phyloP scores from a whole-genome alignment of 1,284 basidiomycete species.

The Pterulicium gracile region DNA sequence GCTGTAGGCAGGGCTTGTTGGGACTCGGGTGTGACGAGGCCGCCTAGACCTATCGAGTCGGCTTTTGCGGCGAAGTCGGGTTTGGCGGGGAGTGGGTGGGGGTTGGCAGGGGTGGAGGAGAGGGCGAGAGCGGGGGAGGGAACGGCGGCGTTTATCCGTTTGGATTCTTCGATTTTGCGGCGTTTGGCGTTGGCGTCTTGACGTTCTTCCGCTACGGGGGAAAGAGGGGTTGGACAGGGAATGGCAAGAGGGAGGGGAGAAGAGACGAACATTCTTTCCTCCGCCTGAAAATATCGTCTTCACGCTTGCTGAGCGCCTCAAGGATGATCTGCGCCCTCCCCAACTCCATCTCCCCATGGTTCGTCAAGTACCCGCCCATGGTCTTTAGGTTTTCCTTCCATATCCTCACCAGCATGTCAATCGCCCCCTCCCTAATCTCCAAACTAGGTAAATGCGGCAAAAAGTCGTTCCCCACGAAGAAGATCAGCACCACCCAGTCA shows the following conservation, averaged over 20 bases:
- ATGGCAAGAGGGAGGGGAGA: slow-evolving; percentile 10
- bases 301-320: slow-evolving; percentile 84
- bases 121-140: slow-evolving; percentile 46
- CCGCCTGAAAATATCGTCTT: slow-evolving; percentile 93
- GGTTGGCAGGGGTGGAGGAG: slow-evolving; percentile 21
- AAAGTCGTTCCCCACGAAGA: slow-evolving; percentile 99
- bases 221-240: slow-evolving; percentile 7
- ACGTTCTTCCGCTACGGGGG: slow-evolving; percentile 72
- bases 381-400: slow-evolving; percentile 89
- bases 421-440: slow-evolving; percentile 98
- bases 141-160: slow-evolving; percentile 30
- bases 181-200: slow-evolving; percentile 87
- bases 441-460: slow-evolving; percentile 95
- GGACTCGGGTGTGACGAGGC: slow-evolving; percentile 43
- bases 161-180: slow-evolving; percentile 63
- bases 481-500: slow-evolving; percentile 99
- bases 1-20: slow-evolving; percentile 44
- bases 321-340: slow-evolving; percentile 87
- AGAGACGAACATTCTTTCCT: slow-evolving; percentile 76
- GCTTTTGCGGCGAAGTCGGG: slow-evolving; percentile 63
- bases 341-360: slow-evolving; percentile 87
- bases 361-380: slow-evolving; percentile 96
- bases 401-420: slow-evolving; percentile 91
- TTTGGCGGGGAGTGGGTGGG: slow-evolving; percentile 53
- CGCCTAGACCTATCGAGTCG: slow-evolving; percentile 65